Percentiles rank a stretch among this genome's conserved stretches.
These are phyloP conservation scores for Phytophthora brassicae DNA, from an alignment of 352 stramenopile species.

Conservation along the genomic window DNA sequence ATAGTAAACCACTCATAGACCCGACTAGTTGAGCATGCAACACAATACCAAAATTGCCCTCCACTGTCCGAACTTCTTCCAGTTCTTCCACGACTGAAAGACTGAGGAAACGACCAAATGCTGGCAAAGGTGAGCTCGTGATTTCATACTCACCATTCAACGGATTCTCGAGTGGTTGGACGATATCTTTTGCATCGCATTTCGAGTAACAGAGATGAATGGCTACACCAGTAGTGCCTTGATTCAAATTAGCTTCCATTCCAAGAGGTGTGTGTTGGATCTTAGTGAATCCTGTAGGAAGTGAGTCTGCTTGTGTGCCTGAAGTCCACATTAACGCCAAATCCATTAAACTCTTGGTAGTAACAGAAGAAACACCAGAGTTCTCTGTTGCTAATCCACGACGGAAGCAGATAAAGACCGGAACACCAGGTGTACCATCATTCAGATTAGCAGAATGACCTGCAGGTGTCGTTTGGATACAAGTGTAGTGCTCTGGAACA, in stretches of 20 bases:
- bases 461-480: slow-evolving; percentile 64
- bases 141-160: slow-evolving; percentile 86
- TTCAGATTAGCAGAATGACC: slow-evolving; percentile 84
- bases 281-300: slow-evolving; percentile 78
- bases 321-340: slow-evolving; percentile 80
- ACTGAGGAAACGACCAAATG: slow-evolving; percentile 59
- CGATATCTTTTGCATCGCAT: slow-evolving; percentile 48
- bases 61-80: slow-evolving; percentile 43
- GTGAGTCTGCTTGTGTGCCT: slow-evolving; percentile 51
- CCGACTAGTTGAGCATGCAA: slow-evolving; percentile 61
- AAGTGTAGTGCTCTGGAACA: slow-evolving; percentile 76
- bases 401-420: slow-evolving; percentile 86
- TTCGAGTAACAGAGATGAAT: slow-evolving; percentile 82
- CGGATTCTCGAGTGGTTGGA: slow-evolving; percentile 56
- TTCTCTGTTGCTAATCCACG: slow-evolving; percentile 7
- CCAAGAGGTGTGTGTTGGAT: slow-evolving; percentile 84
- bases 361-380: slow-evolving; percentile 15
- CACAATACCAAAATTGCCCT: slow-evolving; percentile 78
- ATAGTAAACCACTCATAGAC: slow-evolving; percentile 61
- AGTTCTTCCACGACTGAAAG: slow-evolving; percentile 64
- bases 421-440: slow-evolving; percentile 67
- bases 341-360: slow-evolving; percentile 72
- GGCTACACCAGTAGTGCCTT: slow-evolving; percentile 68
- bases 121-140: slow-evolving; percentile 35
- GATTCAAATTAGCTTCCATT: slow-evolving; percentile 88